A percentile compares a stretch with the other conserved stretches of the same genome.
These are phyloP conservation scores for Naganishia kalamii DNA, from an alignment of 768 basidiomycete genomes.

Conservation along the genomic window DNA sequence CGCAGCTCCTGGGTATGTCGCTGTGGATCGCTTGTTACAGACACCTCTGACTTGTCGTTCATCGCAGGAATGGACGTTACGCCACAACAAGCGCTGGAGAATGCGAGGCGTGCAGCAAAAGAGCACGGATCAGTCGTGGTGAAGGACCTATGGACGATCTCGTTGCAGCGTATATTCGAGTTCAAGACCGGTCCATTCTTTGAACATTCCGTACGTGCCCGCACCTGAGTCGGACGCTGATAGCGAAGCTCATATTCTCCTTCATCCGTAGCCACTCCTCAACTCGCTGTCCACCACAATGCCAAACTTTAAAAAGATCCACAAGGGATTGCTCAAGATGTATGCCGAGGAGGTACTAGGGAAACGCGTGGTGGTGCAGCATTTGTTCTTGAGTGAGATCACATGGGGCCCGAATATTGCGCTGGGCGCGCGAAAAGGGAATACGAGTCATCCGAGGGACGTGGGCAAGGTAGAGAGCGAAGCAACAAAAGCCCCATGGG, in stretches of 20 bases:
- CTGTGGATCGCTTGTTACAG: not conserved
- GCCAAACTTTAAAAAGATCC: constrained; percentile 83
- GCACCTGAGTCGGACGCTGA: not conserved
- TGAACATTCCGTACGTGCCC: constrained; percentile 60
- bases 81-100: constrained; percentile 27
- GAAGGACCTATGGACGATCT: constrained; percentile 62
- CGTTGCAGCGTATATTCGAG: constrained; percentile 57
- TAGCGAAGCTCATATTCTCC: not conserved
- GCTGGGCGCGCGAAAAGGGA: not conserved
- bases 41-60: not conserved
- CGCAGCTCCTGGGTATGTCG: constrained; percentile 49
- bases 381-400: constrained; percentile 40
- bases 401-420: not conserved
- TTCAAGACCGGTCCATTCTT: constrained; percentile 83
- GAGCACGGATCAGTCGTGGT: not conserved
- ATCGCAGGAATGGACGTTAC: constrained; percentile 12
- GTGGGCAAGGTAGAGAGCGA: not conserved
- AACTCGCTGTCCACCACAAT: constrained; percentile 81
- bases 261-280: constrained; percentile 57
- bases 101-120: constrained; percentile 6
- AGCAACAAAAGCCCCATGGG: constrained; percentile 11
- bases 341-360: constrained; percentile 90
- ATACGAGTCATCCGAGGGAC: not conserved
- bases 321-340: constrained; percentile 89
- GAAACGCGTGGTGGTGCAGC: constrained; percentile 94